A percentile compares a stretch with the other conserved stretches of the same genome.
Evolutionary conservation across 805 yeast species (phyloP).

Genomic region (Candida hispaniensis): DNA sequence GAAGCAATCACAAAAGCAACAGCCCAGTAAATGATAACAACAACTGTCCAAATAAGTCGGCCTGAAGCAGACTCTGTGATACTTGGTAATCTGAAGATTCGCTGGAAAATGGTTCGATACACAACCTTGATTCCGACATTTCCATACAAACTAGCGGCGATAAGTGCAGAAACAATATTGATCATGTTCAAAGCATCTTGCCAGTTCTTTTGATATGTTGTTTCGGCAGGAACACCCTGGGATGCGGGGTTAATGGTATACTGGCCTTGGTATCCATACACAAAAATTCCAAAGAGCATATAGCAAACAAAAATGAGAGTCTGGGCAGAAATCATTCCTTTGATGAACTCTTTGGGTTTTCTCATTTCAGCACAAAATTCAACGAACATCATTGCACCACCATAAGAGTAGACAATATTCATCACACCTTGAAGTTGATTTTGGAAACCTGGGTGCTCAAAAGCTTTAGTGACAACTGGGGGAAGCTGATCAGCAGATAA

Average conservation of each 20-base stretch:
- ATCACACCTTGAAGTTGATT: constrained; percentile 22
- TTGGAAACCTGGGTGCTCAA: constrained; percentile 9
- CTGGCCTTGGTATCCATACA: constrained; percentile 36
- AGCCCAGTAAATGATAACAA: constrained; percentile 33
- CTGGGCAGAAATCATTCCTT: constrained; percentile 37
- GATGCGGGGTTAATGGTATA: constrained; percentile 29
- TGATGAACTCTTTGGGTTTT: constrained; percentile 37
- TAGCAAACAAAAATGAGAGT: constrained; percentile 31
- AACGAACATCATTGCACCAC: constrained; percentile 37
- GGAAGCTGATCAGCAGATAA: background rate
- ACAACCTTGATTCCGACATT: constrained; percentile 35
- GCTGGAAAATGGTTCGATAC: constrained; percentile 32
- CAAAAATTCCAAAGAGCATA: constrained; percentile 33
- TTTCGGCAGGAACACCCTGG: constrained; percentile 29
- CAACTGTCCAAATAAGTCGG: constrained; percentile 28
- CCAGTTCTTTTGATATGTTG: constrained; percentile 23
- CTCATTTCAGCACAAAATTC: constrained; percentile 38
- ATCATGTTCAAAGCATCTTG: constrained; percentile 30
- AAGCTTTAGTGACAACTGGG: constrained; percentile 15
- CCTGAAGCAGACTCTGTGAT: constrained; percentile 26
- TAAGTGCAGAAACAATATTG: constrained; percentile 30
- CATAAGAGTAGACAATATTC: constrained; percentile 38
- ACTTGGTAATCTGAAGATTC: constrained; percentile 27
- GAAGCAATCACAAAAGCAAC: constrained; percentile 34
- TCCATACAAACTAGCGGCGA: constrained; percentile 36